phyloP scores from a whole-genome alignment of 495 filamentous ascomycete genomes.

The Talaromyces borbonicus region DNA sequence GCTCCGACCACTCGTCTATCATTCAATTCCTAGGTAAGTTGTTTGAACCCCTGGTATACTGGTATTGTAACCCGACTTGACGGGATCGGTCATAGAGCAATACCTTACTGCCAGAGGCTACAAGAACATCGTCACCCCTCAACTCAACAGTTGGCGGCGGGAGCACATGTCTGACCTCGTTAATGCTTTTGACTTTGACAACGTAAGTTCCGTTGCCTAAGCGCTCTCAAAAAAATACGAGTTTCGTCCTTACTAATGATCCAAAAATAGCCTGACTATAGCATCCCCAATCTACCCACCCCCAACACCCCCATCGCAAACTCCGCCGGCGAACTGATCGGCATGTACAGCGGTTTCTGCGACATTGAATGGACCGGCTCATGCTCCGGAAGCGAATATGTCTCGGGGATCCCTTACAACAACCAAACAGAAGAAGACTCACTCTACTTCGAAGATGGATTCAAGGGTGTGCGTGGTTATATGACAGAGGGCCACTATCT shows the following conservation, averaged over 20 bases:
- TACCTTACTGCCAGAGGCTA: conserved; percentile 2
- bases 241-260: neutral
- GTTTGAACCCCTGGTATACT: neutral
- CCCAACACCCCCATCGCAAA: conserved; percentile 2
- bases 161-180: conserved; percentile 5
- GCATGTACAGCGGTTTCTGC: conserved; percentile 4
- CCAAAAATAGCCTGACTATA: neutral
- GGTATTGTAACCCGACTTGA: neutral
- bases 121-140: conserved; percentile 4
- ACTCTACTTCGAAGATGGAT: conserved; percentile 3
- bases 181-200: conserved; percentile 3
- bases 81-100: neutral
- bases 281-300: conserved; percentile 4
- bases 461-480: conserved; percentile 1
- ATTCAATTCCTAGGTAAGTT: conserved; percentile 4
- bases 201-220: neutral
- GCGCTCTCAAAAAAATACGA: neutral
- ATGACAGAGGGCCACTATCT: conserved; percentile 4
- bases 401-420: conserved; percentile 3
- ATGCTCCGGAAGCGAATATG: neutral
- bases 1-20: conserved; percentile 1
- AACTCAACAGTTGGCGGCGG: neutral
- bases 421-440: conserved; percentile 6
- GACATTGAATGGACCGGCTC: conserved; percentile 3
- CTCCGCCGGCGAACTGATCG: conserved; percentile 4